Conservation (phyloP, 148 eudicot species). For the Rhododendron ferrugineum region DNA sequence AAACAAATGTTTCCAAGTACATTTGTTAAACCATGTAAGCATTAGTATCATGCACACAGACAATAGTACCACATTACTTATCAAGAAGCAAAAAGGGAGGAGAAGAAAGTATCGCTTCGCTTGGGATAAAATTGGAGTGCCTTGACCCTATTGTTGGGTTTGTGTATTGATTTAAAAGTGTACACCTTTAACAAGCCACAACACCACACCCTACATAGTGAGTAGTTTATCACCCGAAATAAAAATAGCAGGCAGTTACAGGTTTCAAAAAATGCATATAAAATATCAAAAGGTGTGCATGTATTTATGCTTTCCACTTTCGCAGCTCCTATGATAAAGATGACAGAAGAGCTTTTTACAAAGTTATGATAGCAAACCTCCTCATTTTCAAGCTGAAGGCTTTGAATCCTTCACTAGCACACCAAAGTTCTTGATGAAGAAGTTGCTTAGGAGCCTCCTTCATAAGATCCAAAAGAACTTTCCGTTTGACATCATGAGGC, state of each 20-base stretch:
- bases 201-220: neutral
- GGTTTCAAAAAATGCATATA: neutral
- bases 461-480: conserved; percentile 94
- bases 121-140: neutral
- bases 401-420: conserved; percentile 93
- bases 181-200: neutral
- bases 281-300: neutral
- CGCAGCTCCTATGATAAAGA: neutral
- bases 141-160: neutral
- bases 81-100: conserved; percentile 8
- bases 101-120: neutral
- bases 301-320: neutral
- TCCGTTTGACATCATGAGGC: conserved; percentile 99
- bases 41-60: neutral
- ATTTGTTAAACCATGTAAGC: neutral
- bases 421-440: conserved; percentile 99
- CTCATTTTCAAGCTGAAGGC: conserved; percentile 87
- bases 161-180: neutral
- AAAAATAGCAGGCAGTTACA: neutral
- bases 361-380: conserved; percentile 39
- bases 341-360: neutral
- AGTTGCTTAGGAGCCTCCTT: conserved; percentile 87
- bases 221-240: neutral
- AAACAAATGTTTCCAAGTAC: neutral
- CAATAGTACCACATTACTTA: neutral